Evolutionary conservation across 139 green algal genomes (phyloP).

Genomic region (Volvox africanus): DNA sequence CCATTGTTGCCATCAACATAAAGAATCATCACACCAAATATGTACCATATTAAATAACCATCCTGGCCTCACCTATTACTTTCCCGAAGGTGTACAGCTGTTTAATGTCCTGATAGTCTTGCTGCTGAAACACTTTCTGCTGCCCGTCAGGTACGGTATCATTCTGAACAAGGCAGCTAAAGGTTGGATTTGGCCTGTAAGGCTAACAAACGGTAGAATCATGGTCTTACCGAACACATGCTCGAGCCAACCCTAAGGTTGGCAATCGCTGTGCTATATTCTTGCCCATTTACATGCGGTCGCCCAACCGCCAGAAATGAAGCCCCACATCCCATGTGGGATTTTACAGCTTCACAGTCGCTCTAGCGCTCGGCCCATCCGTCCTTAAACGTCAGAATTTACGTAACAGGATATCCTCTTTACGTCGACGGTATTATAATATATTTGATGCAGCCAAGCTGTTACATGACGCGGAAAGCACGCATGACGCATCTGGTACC

Average conservation of each 20-base stretch:
- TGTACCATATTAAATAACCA: too few relatives aligned
- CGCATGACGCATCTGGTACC: too few relatives aligned
- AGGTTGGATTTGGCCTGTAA: too few relatives aligned
- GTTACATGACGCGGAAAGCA: too few relatives aligned
- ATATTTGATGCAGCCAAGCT: too few relatives aligned
- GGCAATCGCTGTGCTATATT: background rate
- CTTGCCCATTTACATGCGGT: background rate
- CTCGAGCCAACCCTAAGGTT: background rate
- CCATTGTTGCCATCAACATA: too few relatives aligned
- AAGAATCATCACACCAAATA: too few relatives aligned
- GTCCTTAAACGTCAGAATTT: too few relatives aligned
- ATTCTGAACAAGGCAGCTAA: background rate
- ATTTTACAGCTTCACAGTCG: too few relatives aligned
- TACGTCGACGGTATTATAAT: too few relatives aligned
- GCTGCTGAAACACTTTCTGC: background rate
- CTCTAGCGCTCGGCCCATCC: too few relatives aligned
- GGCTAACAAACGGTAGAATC: background rate
- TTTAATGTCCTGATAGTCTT: background rate
- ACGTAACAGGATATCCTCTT: too few relatives aligned
- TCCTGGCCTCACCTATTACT: slow-evolving; percentile 16
- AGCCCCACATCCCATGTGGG: background rate
- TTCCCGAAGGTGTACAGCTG: slow-evolving; percentile 41
- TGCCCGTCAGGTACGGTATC: background rate
- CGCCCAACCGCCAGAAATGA: background rate
- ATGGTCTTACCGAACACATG: background rate